Base-by-base conservation (phyloP, 495 filamentous ascomycete species). In the Tuber borchii region DNA sequence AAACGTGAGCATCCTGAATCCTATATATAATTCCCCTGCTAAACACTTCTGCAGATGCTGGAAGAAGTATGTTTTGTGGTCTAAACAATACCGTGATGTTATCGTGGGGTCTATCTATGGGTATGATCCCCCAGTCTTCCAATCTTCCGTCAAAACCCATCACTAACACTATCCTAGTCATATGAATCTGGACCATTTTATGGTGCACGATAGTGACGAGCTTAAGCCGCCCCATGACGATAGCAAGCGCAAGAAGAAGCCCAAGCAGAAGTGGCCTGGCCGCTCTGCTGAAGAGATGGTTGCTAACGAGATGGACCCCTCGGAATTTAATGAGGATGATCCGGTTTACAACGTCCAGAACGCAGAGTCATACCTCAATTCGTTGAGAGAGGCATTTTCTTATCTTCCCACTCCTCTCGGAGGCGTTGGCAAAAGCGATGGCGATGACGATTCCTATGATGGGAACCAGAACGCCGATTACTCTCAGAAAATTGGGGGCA, bases 141-240 rank as follows among this genome's bases (percentile, higher is more conserved):
- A 37, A 74, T 79, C 48, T 26, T n/a, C 40, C 1, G 45, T 71
- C 78, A 71, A 71, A 56, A 45, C 43, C 51, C 37, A 40, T 44
- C 26, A 19, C 48, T 61, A 39, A 68, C 26, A 19, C 17, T 71
- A 71, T 10, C 46, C 69, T 73, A 76, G 95, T 2, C 95, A 99
- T 83, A 98, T 99, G 94, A 99, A 99, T 82, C 91, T 97, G 76
- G 95, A 99, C 81, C 95, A 99, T 83, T 99, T 98, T 85, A 88
- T 98, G 81, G 84, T 99, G 14, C 94, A 97, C 80, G 95, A 97
- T 85, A 92, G 88, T 75, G 85, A 91, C 17, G 88, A 97, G 20
- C 87, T 98, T 69, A 85, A 93, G 68, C 85, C 78, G 16, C 74
- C 76, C 4, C 75, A 79, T 89, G 73, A 83, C 81, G 31, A 83